These are phyloP conservation scores for Annulohypoxylon nitens DNA, from an alignment of 495 filamentous ascomycete species.

Conservation along the genomic window DNA sequence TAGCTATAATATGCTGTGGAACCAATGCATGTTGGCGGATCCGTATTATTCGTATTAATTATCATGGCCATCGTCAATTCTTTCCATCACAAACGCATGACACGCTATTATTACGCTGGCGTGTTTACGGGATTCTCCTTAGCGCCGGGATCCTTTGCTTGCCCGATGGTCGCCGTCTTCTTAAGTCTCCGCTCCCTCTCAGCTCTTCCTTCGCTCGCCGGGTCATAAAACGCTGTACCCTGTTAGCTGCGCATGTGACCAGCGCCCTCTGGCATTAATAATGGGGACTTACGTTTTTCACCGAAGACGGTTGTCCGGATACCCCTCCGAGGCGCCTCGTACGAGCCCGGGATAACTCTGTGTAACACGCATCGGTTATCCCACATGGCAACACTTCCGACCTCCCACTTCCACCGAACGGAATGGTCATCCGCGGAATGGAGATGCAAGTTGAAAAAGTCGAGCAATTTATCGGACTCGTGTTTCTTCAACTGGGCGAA, in stretches of 20 bases:
- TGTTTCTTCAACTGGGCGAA: conserved; percentile 68
- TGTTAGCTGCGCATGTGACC: background rate
- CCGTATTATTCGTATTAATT: background rate
- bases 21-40: background rate
- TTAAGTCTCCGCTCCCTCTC: conserved; percentile 47
- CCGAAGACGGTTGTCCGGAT: conserved; percentile 68
- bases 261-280: background rate
- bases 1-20: background rate
- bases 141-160: background rate
- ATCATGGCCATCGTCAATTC: background rate
- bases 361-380: conserved; percentile 66
- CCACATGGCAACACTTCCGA: conserved; percentile 68
- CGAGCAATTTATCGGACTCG: conserved; percentile 66
- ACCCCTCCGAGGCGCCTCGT: conserved; percentile 60
- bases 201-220: conserved; percentile 62
- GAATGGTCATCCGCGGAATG: conserved; percentile 67
- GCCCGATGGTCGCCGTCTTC: conserved; percentile 18
- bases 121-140: conserved; percentile 30
- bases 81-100: background rate
- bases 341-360: conserved; percentile 66
- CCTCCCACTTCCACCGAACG: conserved; percentile 68
- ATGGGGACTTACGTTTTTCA: conserved; percentile 62
- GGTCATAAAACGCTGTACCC: conserved; percentile 61
- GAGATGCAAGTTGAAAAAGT: conserved; percentile 65
- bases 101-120: conserved; percentile 22